phyloP scores from a whole-genome alignment of 73 alveolate genomes.

The Diophrys sp. region DNA sequence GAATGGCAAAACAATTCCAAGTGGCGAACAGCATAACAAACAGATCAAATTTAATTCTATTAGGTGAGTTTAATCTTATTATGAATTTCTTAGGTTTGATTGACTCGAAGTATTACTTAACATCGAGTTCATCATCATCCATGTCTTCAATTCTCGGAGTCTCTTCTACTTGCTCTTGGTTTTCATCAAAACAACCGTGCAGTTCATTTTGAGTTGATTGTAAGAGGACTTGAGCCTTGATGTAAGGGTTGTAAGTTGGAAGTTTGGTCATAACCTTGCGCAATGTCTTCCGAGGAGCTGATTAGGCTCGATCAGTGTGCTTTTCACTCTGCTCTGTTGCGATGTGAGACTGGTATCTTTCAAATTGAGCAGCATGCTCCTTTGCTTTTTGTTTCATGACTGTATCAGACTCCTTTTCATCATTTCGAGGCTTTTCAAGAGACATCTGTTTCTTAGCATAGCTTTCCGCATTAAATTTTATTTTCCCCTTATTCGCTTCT shows the following conservation, averaged over 20 bases:
- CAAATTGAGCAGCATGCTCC: no score
- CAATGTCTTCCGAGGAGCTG: no score
- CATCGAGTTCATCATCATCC: neutral
- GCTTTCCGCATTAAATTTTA: no score
- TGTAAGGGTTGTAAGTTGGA: neutral
- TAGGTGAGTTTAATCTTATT: constrained; percentile 9
- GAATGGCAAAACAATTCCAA: constrained; percentile 22
- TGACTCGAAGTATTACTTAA: neutral
- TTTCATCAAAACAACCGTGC: neutral
- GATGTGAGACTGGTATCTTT: no score
- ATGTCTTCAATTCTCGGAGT: neutral
- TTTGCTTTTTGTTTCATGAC: no score
- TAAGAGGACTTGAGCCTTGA: neutral
- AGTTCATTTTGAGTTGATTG: neutral
- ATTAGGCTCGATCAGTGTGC: no score
- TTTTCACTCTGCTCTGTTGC: no score
- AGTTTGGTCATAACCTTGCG: neutral
- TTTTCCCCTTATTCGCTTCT: no score
- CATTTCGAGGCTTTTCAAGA: no score
- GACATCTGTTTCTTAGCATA: no score
- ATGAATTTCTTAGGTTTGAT: neutral
- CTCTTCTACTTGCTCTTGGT: neutral
- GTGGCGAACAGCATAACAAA: constrained; percentile 20
- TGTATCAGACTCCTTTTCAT: no score
- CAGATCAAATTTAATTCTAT: constrained; percentile 11